Evolutionary conservation across 2,329 filamentous ascomycete genomes (phyloP).

Genomic region (Fusarium sp.): DNA sequence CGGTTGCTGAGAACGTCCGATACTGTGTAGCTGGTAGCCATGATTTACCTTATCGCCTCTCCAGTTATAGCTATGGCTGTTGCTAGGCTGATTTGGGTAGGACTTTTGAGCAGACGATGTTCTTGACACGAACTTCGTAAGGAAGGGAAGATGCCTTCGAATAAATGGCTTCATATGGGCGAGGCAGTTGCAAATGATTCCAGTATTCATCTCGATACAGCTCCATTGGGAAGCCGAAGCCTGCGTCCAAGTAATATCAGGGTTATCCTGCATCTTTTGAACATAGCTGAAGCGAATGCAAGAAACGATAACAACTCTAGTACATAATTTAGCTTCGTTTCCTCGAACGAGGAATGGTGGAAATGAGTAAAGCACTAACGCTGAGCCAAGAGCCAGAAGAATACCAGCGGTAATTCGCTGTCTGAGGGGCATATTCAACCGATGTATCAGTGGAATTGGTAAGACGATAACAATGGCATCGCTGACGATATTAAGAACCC

Average conservation of each 20-base stretch:
- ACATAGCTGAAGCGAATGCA: conserved; percentile 16
- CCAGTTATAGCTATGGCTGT: background rate
- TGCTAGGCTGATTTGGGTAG: background rate
- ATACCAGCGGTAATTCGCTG: conserved; percentile 6
- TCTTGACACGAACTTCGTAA: conserved; percentile 2
- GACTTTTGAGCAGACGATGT: background rate
- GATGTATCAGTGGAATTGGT: conserved; percentile 4
- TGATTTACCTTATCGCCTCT: background rate
- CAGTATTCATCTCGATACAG: conserved; percentile 19
- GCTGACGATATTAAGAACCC: conserved; percentile 15
- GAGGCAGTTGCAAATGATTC: conserved; percentile 12
- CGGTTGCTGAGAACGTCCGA: background rate
- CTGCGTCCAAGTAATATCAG: conserved; percentile 14
- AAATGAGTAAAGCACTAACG: background rate
- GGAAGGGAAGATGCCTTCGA: conserved; percentile 7
- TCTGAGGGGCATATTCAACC: conserved; percentile 10
- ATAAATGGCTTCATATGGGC: conserved; percentile 13
- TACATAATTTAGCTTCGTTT: background rate
- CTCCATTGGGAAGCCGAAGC: conserved; percentile 10
- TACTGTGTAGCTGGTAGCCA: background rate
- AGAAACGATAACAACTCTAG: conserved; percentile 15
- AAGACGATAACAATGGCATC: conserved; percentile 6
- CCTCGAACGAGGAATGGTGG: too few species aligned
- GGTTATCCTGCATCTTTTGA: conserved; percentile 2
- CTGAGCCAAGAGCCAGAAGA: conserved; percentile 11